Evolutionary conservation across 1,284 basidiomycete species (phyloP).

Genomic region (Naganishia albida): DNA sequence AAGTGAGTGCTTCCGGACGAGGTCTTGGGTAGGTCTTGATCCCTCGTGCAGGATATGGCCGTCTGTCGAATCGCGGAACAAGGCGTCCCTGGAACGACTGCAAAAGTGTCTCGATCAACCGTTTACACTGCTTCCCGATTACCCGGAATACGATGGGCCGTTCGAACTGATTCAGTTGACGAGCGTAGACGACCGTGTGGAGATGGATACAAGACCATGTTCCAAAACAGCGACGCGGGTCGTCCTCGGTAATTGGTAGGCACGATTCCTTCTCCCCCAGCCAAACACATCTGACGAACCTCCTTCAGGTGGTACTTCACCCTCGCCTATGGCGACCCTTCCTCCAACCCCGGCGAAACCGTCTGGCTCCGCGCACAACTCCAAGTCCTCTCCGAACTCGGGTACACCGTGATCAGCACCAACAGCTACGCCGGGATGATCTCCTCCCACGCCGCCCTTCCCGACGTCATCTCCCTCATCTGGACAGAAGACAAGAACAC

Average conservation of each 20-base stretch:
- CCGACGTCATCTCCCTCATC: constrained; percentile 35
- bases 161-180: constrained; percentile 8
- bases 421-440: constrained; percentile 29
- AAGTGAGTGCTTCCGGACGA: constrained; percentile 9
- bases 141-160: constrained; percentile 14
- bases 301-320: constrained; percentile 29
- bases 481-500: constrained; percentile 41
- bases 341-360: constrained; percentile 30
- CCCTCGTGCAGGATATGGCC: constrained; percentile 24
- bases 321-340: constrained; percentile 23
- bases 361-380: constrained; percentile 33
- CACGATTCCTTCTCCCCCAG: not conserved
- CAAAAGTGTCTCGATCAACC: constrained; percentile 20
- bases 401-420: constrained; percentile 27
- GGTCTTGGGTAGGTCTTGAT: not conserved
- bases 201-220: constrained; percentile 27
- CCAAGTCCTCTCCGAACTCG: constrained; percentile 23
- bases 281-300: not conserved
- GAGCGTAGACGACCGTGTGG: constrained; percentile 9
- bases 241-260: constrained; percentile 31
- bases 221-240: constrained; percentile 30
- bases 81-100: constrained; percentile 19
- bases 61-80: constrained; percentile 20
- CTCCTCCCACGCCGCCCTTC: constrained; percentile 18
- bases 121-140: constrained; percentile 1